Conservation (phyloP, 768 basidiomycete species). For the Mycena polygramma region DNA sequence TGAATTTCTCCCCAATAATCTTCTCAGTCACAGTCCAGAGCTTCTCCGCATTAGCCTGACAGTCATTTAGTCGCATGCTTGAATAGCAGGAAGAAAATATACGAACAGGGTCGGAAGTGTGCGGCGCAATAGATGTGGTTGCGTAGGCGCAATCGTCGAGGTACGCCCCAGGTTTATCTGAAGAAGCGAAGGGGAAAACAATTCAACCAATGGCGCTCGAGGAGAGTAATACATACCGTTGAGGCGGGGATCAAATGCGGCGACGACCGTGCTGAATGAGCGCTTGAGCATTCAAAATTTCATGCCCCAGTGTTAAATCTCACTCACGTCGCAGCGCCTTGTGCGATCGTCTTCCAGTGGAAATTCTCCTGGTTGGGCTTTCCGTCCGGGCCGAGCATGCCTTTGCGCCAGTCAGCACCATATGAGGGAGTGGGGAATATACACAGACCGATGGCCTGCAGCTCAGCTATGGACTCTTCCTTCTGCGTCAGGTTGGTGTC, state of each 20-base stretch:
- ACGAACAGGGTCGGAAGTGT: conserved; percentile 16
- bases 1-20: conserved; percentile 21
- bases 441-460: conserved; percentile 1
- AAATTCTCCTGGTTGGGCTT: background rate
- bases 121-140: conserved; percentile 5
- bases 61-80: background rate
- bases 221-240: background rate
- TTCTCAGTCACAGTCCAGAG: conserved; percentile 24
- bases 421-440: background rate
- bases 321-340: conserved; percentile 20
- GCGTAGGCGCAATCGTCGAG: conserved; percentile 15
- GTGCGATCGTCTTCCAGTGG: conserved; percentile 15
- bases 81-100: too few relatives aligned
- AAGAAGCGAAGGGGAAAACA: too few relatives aligned
- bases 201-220: too few relatives aligned
- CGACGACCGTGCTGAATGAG: conserved; percentile 6
- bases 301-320: background rate
- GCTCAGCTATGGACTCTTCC: conserved; percentile 1
- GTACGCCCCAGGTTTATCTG: conserved; percentile 10
- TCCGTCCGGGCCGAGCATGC: conserved; percentile 6
- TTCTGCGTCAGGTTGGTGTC: conserved; percentile 20
- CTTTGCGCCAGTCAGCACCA: background rate
- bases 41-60: conserved; percentile 13
- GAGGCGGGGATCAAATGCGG: conserved; percentile 23
- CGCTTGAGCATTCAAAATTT: background rate